Percentiles rank a stretch among this genome's conserved stretches.
These are phyloP conservation scores for Termitomyces sp. DNA, from an alignment of 768 basidiomycete genomes.

Conservation along the genomic window DNA sequence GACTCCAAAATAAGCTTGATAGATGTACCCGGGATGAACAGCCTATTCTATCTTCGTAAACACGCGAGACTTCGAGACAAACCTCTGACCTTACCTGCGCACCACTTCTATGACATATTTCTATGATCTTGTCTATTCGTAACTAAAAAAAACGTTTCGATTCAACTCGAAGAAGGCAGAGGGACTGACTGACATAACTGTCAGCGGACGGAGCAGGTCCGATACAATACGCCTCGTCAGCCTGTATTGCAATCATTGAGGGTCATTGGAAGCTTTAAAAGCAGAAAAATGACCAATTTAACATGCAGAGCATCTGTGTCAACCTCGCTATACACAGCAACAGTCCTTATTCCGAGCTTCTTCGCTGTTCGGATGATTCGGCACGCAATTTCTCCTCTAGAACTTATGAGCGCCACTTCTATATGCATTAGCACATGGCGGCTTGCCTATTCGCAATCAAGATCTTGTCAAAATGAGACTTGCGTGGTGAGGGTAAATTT, in stretches of 20 bases:
- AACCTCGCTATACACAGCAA: slow-evolving; percentile 88
- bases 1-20: background rate
- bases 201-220: slow-evolving; percentile 86
- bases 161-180: background rate
- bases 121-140: slow-evolving; percentile 82
- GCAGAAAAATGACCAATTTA: slow-evolving; percentile 46
- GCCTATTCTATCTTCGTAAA: slow-evolving; percentile 40
- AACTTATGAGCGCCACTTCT: slow-evolving; percentile 1
- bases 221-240: slow-evolving; percentile 89
- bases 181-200: slow-evolving; percentile 66
- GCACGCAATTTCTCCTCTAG: slow-evolving; percentile 92
- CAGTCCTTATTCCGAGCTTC: slow-evolving; percentile 85
- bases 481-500: slow-evolving; percentile 26
- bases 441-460: slow-evolving; percentile 24
- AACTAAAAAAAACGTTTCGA: slow-evolving; percentile 39
- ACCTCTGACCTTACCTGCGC: slow-evolving; percentile 57
- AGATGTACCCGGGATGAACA: slow-evolving; percentile 79
- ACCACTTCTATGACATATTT: slow-evolving; percentile 72
- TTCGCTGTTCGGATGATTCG: slow-evolving; percentile 88
- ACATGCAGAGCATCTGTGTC: slow-evolving; percentile 83
- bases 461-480: slow-evolving; percentile 19
- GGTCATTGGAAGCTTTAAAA: background rate
- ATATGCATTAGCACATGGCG: slow-evolving; percentile 25
- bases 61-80: background rate
- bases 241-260: slow-evolving; percentile 27